These are phyloP conservation scores for Corchorus olitorius DNA, from an alignment of 345 rosid genomes.

Conservation along the genomic window DNA sequence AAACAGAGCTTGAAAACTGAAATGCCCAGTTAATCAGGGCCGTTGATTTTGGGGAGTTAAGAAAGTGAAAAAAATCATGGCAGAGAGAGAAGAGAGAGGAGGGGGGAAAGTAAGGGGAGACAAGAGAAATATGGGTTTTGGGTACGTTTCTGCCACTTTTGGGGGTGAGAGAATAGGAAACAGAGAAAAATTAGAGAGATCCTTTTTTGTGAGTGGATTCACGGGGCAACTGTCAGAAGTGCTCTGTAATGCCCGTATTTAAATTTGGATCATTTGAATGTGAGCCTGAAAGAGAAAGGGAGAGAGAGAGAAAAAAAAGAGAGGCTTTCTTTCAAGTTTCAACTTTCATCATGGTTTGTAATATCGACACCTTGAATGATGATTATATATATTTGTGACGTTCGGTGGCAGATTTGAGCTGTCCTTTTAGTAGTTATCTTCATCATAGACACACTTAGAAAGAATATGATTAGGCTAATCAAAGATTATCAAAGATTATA, in stretches of 20 bases:
- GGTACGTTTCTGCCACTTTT: background rate
- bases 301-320: slow-evolving; percentile 1
- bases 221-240: slow-evolving; percentile 40
- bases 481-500: background rate
- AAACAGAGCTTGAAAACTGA: background rate
- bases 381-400: background rate
- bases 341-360: background rate
- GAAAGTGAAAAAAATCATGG: slow-evolving; percentile 5
- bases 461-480: background rate
- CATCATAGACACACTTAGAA: background rate
- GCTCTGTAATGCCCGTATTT: slow-evolving; percentile 4
- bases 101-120: background rate
- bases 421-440: background rate
- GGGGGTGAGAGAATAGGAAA: background rate
- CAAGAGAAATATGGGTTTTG: background rate
- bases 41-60: slow-evolving; percentile 20
- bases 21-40: slow-evolving; percentile 21
- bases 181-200: background rate
- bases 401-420: slow-evolving; percentile 11
- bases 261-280: slow-evolving; percentile 16
- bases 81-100: background rate
- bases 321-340: background rate
- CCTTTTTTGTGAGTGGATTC: slow-evolving; percentile 26
- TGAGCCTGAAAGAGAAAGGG: background rate
- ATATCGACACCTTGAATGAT: slow-evolving; percentile 5